Percentiles rank a stretch among this genome's conserved stretches.
These are phyloP conservation scores for Ulota crispa DNA, from an alignment of 225 moss, liverwort and hornwort genomes.

Conservation along the genomic window DNA sequence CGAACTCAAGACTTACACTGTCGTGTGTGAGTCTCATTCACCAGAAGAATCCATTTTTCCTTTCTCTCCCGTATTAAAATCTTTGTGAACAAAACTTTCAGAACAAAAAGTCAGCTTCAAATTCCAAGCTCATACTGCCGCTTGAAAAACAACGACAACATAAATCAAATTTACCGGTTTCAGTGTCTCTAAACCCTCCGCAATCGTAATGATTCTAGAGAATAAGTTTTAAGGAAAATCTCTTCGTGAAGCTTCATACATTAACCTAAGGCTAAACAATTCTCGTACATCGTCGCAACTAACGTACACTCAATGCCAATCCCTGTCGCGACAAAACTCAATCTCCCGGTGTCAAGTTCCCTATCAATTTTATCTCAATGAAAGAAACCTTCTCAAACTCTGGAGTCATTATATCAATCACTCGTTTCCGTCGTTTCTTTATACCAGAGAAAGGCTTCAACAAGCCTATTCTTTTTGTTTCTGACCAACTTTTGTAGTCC, in stretches of 20 bases:
- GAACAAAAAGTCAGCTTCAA: background rate
- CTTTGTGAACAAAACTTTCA: background rate
- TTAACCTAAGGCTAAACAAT: background rate
- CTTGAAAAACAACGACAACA: background rate
- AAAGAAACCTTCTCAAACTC: background rate
- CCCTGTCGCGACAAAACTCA: background rate
- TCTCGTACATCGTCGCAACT: background rate
- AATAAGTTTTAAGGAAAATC: background rate
- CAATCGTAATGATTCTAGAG: background rate
- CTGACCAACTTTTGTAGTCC: too few relatives aligned
- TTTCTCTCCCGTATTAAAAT: background rate
- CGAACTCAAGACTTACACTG: background rate
- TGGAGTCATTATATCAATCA: too few relatives aligned
- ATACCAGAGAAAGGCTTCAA: background rate
- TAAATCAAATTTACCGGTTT: background rate
- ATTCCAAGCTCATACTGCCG: background rate
- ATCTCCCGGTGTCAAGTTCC: background rate
- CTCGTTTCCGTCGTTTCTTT: background rate
- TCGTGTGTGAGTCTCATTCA: background rate
- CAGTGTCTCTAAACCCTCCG: background rate
- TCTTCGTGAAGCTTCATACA: background rate
- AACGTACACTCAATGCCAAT: background rate
- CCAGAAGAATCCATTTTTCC: too few relatives aligned
- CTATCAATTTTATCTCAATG: background rate
- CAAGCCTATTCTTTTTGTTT: background rate